These are phyloP conservation scores for Globisporangium spiculum DNA, from an alignment of 352 stramenopile species.

Conservation along the genomic window DNA sequence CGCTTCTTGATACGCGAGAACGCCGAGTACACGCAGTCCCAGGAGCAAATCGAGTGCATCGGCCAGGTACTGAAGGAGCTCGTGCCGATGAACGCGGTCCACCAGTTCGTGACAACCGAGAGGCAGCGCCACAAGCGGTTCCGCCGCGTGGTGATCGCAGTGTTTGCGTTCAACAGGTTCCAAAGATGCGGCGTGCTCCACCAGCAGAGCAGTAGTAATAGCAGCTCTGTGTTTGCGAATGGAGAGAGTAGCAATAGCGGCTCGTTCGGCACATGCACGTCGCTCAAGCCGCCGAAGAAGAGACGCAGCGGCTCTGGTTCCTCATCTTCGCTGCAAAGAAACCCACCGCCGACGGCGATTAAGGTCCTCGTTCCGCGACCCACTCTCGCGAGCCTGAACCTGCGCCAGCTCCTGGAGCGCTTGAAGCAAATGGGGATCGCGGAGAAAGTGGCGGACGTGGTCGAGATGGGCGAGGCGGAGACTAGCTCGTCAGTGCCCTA, in stretches of 20 bases:
- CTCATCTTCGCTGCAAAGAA: constrained; percentile 14
- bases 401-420: constrained; percentile 37
- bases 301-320: constrained; percentile 13
- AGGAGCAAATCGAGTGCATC: constrained; percentile 63
- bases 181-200: constrained; percentile 26
- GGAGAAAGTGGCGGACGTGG: constrained; percentile 29
- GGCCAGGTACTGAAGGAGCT: constrained; percentile 57
- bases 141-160: constrained; percentile 48
- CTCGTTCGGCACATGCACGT: constrained; percentile 36
- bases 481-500: constrained; percentile 8
- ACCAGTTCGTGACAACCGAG: constrained; percentile 10
- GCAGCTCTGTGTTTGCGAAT: background rate
- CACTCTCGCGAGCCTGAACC: constrained; percentile 26
- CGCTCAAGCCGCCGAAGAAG: constrained; percentile 33
- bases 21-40: constrained; percentile 33
- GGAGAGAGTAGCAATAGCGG: constrained; percentile 5
- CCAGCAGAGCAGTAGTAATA: background rate
- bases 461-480: constrained; percentile 16
- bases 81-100: constrained; percentile 25
- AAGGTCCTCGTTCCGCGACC: constrained; percentile 38
- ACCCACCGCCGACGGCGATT: constrained; percentile 31
- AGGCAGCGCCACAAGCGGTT: constrained; percentile 27
- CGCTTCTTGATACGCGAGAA: constrained; percentile 51
- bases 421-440: constrained; percentile 33
- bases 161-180: constrained; percentile 72